Base-by-base conservation (phyloP, 768 basidiomycete species). In the Pleurotus ostreatus region DNA sequence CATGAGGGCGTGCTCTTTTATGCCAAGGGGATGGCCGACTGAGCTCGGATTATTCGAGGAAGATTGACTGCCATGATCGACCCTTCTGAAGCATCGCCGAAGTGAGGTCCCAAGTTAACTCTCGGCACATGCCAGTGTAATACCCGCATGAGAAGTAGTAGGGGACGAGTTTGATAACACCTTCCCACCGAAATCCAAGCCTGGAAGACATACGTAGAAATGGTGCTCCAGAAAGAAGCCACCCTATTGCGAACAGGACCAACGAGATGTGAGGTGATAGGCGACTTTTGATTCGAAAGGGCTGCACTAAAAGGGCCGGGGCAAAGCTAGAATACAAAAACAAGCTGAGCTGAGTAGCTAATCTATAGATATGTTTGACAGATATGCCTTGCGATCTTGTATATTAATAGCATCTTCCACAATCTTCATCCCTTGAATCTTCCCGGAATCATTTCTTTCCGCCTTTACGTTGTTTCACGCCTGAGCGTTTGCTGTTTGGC, bases 391-490 rank as follows among this genome's bases (percentile, higher is more conserved):
- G 51, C 39, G 51, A 53, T 53, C 51, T 53, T 53, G 51, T 39
- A 41, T 53, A 53, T 53, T 53, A 53, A 53, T 53, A 53, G 51
- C 51, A 53, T 53, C 20, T 15, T 41, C 51, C 37, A 22, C 22
- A 40, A 41, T 11, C 48, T 39, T 53, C 51, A 53, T n/a, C 51
- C 37, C 51, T 53, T 41, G 37, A 38, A 23, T 18, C 38, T 53
- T 53, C 20, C 51, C 51, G 51, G 39, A 11, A 41, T 53, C 26
- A 60, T 51, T 60, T 60, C 52, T 60, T 60, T 20, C 43, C 56
- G 9, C 25, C 40, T 54, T 60, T 60, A 46, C 59, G 59, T 47
- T 60, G 59, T 43, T 52, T 58, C 34, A 52, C 48, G 25, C 30
- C 49, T 38, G 55, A 38, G 18, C 53, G 59, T 49, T 54, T 54